Evolutionary conservation across 805 yeast genomes (phyloP).

Genomic region (Kodamaea restingae): DNA sequence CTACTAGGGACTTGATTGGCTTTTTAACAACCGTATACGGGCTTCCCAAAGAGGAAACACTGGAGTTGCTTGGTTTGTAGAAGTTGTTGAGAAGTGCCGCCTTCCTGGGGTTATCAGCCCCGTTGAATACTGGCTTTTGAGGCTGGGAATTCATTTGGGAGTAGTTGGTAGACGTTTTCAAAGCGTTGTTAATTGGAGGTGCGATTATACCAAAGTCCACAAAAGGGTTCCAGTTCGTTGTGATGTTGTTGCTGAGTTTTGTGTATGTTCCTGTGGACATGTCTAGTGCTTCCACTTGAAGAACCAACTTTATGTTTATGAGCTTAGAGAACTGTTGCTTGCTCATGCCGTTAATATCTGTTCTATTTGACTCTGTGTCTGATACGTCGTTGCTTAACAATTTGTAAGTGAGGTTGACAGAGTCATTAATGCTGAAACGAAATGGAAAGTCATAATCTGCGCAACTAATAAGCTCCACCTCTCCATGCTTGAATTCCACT

Average conservation of each 20-base stretch:
- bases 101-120: conserved; percentile 13
- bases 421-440: conserved; percentile 23
- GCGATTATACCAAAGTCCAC: conserved; percentile 36
- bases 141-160: conserved; percentile 21
- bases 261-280: conserved; percentile 7
- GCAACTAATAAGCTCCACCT: conserved; percentile 19
- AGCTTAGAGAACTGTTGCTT: conserved; percentile 21
- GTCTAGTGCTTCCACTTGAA: conserved; percentile 21
- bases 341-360: conserved; percentile 7
- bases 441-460: conserved; percentile 24
- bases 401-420: conserved; percentile 34
- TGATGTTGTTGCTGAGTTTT: conserved; percentile 25
- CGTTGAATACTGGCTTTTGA: conserved; percentile 8
- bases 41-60: not conserved
- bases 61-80: conserved; percentile 10
- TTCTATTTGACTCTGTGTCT: conserved; percentile 18
- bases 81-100: conserved; percentile 21
- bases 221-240: conserved; percentile 38
- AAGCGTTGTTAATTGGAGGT: conserved; percentile 36
- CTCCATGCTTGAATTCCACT: conserved; percentile 28
- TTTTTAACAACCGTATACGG: conserved; percentile 10
- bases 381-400: conserved; percentile 27
- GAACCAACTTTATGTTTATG: conserved; percentile 22
- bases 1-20: conserved; percentile 7
- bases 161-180: conserved; percentile 24